Conservation (phyloP, 148 eudicot genomes). For the Camellia granthamiana region DNA sequence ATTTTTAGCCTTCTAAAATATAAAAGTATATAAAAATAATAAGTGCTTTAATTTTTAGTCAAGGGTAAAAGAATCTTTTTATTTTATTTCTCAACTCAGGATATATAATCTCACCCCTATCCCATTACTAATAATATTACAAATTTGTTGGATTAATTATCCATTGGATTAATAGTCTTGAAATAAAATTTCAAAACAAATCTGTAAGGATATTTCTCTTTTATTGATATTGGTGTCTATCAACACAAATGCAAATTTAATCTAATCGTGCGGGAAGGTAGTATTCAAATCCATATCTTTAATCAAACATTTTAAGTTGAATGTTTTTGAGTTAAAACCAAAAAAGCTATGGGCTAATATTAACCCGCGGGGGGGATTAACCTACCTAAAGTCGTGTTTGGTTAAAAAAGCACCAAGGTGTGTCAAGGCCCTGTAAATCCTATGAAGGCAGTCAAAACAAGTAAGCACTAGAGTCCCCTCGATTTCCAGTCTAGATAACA, state of each 20-base stretch:
- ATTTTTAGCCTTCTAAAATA: too few relatives aligned
- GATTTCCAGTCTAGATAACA: neutral
- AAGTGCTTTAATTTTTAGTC: too few relatives aligned
- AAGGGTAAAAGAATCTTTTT: too few relatives aligned
- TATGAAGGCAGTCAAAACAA: neutral
- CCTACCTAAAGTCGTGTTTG: neutral
- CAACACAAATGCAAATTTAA: neutral
- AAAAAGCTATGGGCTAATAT: conserved; percentile 3
- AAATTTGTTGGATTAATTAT: too few relatives aligned
- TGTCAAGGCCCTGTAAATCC: neutral
- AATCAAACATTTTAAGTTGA: neutral
- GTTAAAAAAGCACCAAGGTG: neutral
- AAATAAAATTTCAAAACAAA: neutral
- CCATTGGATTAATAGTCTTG: too few relatives aligned
- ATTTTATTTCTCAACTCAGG: too few relatives aligned
- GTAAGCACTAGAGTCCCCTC: neutral
- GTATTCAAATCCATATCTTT: neutral
- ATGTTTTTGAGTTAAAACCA: neutral
- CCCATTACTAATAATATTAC: too few relatives aligned
- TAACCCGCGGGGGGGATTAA: neutral
- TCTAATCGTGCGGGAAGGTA: neutral
- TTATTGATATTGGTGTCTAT: neutral
- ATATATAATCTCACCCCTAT: too few relatives aligned
- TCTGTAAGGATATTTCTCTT: neutral
- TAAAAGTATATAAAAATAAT: too few relatives aligned